Conservation (phyloP, 352 stramenopile genomes). For the Pythium plurisporium region DNA sequence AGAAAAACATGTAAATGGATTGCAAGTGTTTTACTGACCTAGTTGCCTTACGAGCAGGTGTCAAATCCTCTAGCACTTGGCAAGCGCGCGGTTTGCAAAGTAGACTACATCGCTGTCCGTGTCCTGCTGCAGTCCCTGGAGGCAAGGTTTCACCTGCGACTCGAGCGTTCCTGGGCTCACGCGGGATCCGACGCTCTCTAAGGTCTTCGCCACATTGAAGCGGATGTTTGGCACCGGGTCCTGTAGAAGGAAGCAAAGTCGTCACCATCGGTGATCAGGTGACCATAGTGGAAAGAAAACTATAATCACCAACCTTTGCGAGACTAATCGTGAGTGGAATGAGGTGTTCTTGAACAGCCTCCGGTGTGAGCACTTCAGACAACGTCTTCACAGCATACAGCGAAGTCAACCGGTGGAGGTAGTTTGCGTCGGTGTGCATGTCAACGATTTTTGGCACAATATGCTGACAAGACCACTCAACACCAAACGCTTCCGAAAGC, state of each 20-base stretch:
- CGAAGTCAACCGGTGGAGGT: conserved; percentile 92
- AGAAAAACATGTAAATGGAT: conserved; percentile 19
- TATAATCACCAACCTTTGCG: conserved; percentile 54
- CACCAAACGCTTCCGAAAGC: conserved; percentile 93
- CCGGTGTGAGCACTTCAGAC: conserved; percentile 62
- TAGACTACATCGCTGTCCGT: conserved; percentile 92
- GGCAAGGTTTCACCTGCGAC: conserved; percentile 76
- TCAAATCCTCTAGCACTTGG: conserved; percentile 41
- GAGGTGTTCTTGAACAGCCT: conserved; percentile 82
- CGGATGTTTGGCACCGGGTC: conserved; percentile 97
- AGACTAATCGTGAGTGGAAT: conserved; percentile 92
- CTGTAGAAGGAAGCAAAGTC: conserved; percentile 25
- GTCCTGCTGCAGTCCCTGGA: conserved; percentile 88
- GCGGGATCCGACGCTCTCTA: conserved; percentile 83
- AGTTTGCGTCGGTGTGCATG: conserved; percentile 93
- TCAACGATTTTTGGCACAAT: conserved; percentile 94
- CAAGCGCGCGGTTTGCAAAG: conserved; percentile 84
- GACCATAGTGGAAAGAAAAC: background rate
- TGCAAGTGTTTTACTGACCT: conserved; percentile 23
- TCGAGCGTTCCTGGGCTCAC: conserved; percentile 62
- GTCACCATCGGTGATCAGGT: background rate
- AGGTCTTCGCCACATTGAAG: conserved; percentile 97
- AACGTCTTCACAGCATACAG: conserved; percentile 87
- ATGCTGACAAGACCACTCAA: conserved; percentile 92
- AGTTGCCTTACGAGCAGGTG: conserved; percentile 9